Evolutionary conservation across 371 early-diverging fungal genomes (phyloP).

Genomic region (Globomyces sp.): DNA sequence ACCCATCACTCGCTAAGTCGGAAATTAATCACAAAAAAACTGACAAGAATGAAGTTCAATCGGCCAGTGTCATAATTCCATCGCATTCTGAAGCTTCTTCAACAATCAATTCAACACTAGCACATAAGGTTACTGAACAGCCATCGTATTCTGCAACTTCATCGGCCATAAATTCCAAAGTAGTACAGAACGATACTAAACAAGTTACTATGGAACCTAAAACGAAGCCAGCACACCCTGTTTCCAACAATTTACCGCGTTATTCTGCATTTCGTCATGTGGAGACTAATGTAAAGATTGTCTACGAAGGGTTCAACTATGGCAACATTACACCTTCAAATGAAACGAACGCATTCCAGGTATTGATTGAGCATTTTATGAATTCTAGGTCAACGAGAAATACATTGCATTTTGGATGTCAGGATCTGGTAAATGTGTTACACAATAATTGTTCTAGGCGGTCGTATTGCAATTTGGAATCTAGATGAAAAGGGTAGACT

Average conservation of each 20-base stretch:
- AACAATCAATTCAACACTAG: too few relatives aligned
- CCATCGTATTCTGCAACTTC: too few relatives aligned
- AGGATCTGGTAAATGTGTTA: slow-evolving; percentile 52
- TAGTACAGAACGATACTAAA: neutral
- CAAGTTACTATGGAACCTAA: neutral
- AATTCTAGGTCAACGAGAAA: slow-evolving; percentile 59
- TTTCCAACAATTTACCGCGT: slow-evolving; percentile 17
- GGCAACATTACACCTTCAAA: slow-evolving; percentile 65
- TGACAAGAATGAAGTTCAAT: too few relatives aligned
- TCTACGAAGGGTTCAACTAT: slow-evolving; percentile 64
- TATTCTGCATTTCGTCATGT: slow-evolving; percentile 69
- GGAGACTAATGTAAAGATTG: slow-evolving; percentile 57
- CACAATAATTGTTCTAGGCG: slow-evolving; percentile 38
- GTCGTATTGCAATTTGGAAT: slow-evolving; percentile 72
- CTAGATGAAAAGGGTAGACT: slow-evolving; percentile 65
- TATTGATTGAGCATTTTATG: slow-evolving; percentile 29
- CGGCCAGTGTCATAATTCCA: too few relatives aligned
- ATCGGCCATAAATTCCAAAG: too few relatives aligned
- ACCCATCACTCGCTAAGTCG: too few relatives aligned
- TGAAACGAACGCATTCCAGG: slow-evolving; percentile 43
- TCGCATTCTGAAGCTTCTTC: too few relatives aligned
- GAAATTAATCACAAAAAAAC: too few relatives aligned
- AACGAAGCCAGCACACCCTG: neutral
- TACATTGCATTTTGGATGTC: slow-evolving; percentile 69
- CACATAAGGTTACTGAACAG: too few relatives aligned